Evolutionary conservation across 2,329 filamentous ascomycete species (phyloP).

Genomic region (Penicillium sumatraense): DNA sequence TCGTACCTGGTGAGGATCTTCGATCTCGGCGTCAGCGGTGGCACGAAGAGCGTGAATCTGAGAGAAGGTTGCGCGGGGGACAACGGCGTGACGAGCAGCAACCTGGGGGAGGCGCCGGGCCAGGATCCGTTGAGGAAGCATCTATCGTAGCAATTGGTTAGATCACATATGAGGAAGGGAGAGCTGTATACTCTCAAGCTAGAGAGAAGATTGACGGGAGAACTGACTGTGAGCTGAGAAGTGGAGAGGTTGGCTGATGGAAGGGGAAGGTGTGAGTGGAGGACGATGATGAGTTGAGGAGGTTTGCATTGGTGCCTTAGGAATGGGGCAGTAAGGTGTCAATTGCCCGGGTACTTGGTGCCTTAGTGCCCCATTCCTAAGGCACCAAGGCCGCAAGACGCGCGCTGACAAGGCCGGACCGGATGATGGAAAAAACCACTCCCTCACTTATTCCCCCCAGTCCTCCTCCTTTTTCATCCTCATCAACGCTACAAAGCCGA

Average conservation of each 20-base stretch:
- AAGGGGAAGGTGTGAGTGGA: neutral
- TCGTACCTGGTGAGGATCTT: conserved; percentile 51
- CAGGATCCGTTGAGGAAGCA: conserved; percentile 52
- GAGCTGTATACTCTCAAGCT: neutral
- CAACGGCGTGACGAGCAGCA: conserved; percentile 42
- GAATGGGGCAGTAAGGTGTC: neutral
- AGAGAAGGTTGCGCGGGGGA: conserved; percentile 48
- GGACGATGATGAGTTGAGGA: neutral
- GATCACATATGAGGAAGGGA: neutral
- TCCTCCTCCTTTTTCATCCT: conserved; percentile 34
- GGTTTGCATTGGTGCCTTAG: neutral
- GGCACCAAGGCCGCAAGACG: conserved; percentile 15
- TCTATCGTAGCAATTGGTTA: conserved; percentile 36
- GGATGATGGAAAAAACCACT: conserved; percentile 47
- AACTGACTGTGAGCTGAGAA: conserved; percentile 32
- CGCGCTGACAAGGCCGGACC: conserved; percentile 37
- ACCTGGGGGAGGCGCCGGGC: conserved; percentile 47
- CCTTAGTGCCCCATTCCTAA: too few relatives aligned
- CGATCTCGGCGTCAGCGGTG: conserved; percentile 37
- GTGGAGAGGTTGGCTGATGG: neutral
- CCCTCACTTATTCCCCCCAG: conserved; percentile 41
- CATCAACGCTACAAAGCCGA: conserved; percentile 47
- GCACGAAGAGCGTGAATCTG: conserved; percentile 44
- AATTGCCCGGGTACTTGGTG: too few relatives aligned
- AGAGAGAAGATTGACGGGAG: neutral